Conservation (phyloP, 2,329 filamentous ascomycete species). For the Cladosporium colombiae region DNA sequence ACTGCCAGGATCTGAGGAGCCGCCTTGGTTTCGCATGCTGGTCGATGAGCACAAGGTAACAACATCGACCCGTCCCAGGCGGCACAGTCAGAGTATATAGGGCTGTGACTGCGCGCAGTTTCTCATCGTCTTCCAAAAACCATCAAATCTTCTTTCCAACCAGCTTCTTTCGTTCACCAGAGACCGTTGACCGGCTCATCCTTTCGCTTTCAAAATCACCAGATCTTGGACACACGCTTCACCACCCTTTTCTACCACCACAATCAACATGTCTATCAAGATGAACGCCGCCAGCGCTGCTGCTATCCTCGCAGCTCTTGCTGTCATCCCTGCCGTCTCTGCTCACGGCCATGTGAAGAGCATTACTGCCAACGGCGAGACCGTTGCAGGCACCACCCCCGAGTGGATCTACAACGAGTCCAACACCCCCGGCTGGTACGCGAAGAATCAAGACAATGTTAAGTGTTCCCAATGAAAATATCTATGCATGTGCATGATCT, state of each 20-base stretch:
- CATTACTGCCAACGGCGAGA: slow-evolving; percentile 19
- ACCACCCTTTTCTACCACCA: neutral
- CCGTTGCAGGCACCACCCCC: slow-evolving; percentile 11
- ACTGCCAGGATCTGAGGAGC: slow-evolving; percentile 1
- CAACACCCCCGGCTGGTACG: slow-evolving; percentile 21
- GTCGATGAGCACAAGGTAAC: neutral
- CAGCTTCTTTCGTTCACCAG: slow-evolving; percentile 16
- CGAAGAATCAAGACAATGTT: slow-evolving; percentile 41
- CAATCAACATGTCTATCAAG: slow-evolving; percentile 19
- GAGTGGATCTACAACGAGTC: slow-evolving; percentile 19
- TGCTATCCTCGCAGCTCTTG: slow-evolving; percentile 23
- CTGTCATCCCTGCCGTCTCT: slow-evolving; percentile 33
- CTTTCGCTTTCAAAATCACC: slow-evolving; percentile 21
- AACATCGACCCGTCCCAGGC: neutral
- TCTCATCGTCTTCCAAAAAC: neutral
- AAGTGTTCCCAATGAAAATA: too few species aligned
- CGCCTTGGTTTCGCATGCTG: slow-evolving; percentile 15
- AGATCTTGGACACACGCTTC: neutral
- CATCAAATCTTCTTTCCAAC: neutral
- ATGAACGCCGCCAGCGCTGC: slow-evolving; percentile 24
- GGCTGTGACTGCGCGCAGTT: neutral
- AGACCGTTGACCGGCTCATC: slow-evolving; percentile 27
- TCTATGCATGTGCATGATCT: too few species aligned
- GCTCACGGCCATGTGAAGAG: slow-evolving; percentile 49
- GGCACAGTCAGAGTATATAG: slow-evolving; percentile 14